phyloP scores from a whole-genome alignment of 2,329 filamentous ascomycete genomes.

The Colletotrichum euphorbiae region DNA sequence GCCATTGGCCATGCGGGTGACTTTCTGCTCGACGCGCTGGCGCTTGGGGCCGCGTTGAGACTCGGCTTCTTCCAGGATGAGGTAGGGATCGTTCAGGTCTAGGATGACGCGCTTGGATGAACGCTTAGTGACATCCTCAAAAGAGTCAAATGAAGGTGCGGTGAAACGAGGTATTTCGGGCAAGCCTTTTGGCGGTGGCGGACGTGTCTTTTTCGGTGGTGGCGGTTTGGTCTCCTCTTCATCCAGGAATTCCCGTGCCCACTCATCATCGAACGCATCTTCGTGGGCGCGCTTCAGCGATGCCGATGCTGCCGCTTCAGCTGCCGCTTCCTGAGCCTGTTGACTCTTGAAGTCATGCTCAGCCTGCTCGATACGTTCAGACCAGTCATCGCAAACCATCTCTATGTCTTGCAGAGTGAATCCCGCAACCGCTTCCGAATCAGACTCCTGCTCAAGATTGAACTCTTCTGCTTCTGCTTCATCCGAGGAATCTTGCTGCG shows the following conservation, averaged over 20 bases:
- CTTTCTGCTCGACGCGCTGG: slow-evolving; percentile 64
- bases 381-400: slow-evolving; percentile 89
- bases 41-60: slow-evolving; percentile 72
- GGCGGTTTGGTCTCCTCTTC: slow-evolving; percentile 59
- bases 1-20: slow-evolving; percentile 75
- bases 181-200: slow-evolving; percentile 68
- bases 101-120: slow-evolving; percentile 83
- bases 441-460: slow-evolving; percentile 63
- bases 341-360: slow-evolving; percentile 51
- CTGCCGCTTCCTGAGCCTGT: slow-evolving; percentile 46
- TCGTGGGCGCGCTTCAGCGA: slow-evolving; percentile 41
- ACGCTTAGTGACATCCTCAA: slow-evolving; percentile 77
- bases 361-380: slow-evolving; percentile 68
- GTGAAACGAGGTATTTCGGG: slow-evolving; percentile 69
- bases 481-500: slow-evolving; percentile 55
- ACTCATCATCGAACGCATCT: slow-evolving; percentile 64
- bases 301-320: slow-evolving; percentile 41
- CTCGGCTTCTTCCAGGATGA: slow-evolving; percentile 84
- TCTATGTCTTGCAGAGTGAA: slow-evolving; percentile 84
- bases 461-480: slow-evolving; percentile 56
- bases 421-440: slow-evolving; percentile 77
- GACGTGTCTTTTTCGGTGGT: slow-evolving; percentile 75
- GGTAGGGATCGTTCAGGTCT: slow-evolving; percentile 87
- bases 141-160: slow-evolving; percentile 83
- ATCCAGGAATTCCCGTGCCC: slow-evolving; percentile 70